Conservation (phyloP, 2,329 filamentous ascomycete genomes). For the Neoascochyta sp. region DNA sequence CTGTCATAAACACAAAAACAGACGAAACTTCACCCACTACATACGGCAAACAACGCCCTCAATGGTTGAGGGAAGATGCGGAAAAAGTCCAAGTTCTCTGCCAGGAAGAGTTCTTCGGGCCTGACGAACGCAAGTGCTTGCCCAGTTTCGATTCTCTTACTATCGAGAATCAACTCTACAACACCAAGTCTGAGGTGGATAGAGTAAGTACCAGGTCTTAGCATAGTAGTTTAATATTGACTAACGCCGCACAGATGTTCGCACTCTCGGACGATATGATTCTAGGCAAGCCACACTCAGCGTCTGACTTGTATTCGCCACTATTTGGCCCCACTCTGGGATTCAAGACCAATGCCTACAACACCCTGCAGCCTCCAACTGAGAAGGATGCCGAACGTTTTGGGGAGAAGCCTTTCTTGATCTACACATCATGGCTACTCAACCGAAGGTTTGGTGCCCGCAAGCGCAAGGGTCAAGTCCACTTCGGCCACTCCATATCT, state of each 20-base stretch:
- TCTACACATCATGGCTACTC: slow-evolving; percentile 46
- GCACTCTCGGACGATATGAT: slow-evolving; percentile 48
- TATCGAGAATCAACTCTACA: slow-evolving; percentile 45
- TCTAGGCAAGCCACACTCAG: slow-evolving; percentile 41
- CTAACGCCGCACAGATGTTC: slow-evolving; percentile 31
- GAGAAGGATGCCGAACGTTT: slow-evolving; percentile 34
- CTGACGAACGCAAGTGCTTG: slow-evolving; percentile 38
- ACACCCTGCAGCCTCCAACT: slow-evolving; percentile 37
- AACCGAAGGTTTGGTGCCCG: slow-evolving; percentile 46
- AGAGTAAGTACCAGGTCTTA: slow-evolving; percentile 20
- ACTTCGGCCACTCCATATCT: slow-evolving; percentile 44
- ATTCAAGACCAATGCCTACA: slow-evolving; percentile 45
- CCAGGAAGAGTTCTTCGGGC: slow-evolving; percentile 45
- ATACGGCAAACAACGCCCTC: slow-evolving; percentile 34
- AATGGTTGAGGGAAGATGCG: slow-evolving; percentile 38
- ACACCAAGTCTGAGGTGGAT: slow-evolving; percentile 42
- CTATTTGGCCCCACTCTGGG: slow-evolving; percentile 44
- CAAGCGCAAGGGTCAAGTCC: slow-evolving; percentile 44
- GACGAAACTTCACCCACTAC: slow-evolving; percentile 7
- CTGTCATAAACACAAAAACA: slow-evolving; percentile 21
- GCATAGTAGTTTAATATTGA: too few relatives aligned
- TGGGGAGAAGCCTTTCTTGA: slow-evolving; percentile 45
- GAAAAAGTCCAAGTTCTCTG: slow-evolving; percentile 40
- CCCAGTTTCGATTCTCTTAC: slow-evolving; percentile 47
- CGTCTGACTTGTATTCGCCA: slow-evolving; percentile 45